Evolutionary conservation across 805 yeast genomes (phyloP), one percentile per base, ranked within the genome.

Genomic region (Limtongia smithiae): DNA sequence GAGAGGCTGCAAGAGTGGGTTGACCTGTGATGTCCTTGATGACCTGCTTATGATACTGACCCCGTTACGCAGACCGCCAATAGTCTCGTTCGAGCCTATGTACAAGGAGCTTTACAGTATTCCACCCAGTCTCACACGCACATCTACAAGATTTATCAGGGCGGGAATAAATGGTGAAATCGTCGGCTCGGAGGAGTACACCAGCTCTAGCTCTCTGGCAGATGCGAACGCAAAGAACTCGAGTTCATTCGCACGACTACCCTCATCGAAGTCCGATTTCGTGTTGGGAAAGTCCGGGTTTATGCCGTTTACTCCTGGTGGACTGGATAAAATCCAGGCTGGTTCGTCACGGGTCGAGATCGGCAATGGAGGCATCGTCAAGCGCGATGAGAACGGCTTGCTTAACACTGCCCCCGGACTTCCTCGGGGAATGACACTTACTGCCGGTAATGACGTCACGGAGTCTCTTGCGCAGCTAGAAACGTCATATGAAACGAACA

Each of bases 241-340:
- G 0, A 70, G 89, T 39, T 83, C 95, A 1, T 65, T 89, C 50
- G 80, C 78, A 27, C 74, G 98, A 55, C 77, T 81, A 45, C 59
- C 63, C 22, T 48, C 53, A 5, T 77, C 80, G 54, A 79, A 81
- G 14, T 73, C 83, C 5, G 83, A 80, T 35, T 71, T 81, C 1
- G 68, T 87, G 2, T 71, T 74, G 40, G 97, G 97, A 0, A 73
- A 80, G 3, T 74, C 94, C 0, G 76, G 80, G 17, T 85, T 77
- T 60, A 68, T 91, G 61, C 98, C 98, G 0, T 93, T 93, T 63
- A 82, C 83, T 50, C 98, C 98, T 0, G 97, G 98, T 57, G 97
- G 97, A 2, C 58, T 78, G n/a, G 68, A 68, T 57, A 45, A 62
- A 11, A 36, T 58, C 3, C 63, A 57, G 9, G 60, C 61, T 15